These are phyloP conservation scores for Cyberlindnera xylosilytica DNA, from an alignment of 805 yeast genomes.

Conservation along the genomic window DNA sequence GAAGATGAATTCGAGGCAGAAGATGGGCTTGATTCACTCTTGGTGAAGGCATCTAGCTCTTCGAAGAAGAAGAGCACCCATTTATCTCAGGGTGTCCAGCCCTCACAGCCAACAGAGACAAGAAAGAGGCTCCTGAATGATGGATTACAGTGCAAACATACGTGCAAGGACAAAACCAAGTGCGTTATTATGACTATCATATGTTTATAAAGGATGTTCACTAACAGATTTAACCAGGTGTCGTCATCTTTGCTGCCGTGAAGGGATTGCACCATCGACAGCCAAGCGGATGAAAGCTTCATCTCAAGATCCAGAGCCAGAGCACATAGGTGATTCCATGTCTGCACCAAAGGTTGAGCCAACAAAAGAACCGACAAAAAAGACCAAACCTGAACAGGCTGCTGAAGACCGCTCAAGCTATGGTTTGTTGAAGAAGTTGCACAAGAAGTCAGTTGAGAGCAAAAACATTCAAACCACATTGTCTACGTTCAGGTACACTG, in stretches of 20 bases:
- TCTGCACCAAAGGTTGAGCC: too few species aligned
- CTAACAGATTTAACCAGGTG: too few species aligned
- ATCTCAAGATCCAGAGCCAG: background rate
- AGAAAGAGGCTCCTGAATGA: slow-evolving; percentile 30
- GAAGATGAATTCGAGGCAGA: slow-evolving; percentile 21
- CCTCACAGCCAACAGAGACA: too few species aligned
- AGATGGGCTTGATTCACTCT: slow-evolving; percentile 30
- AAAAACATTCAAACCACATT: background rate
- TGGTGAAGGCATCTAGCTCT: slow-evolving; percentile 20
- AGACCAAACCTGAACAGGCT: background rate
- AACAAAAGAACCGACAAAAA: too few species aligned
- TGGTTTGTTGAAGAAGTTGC: slow-evolving; percentile 11
- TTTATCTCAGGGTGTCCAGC: too few species aligned
- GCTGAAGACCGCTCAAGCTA: slow-evolving; percentile 3
- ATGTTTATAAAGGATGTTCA: too few species aligned
- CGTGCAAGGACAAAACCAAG: slow-evolving; percentile 36
- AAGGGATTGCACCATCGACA: slow-evolving; percentile 33
- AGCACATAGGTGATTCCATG: too few species aligned
- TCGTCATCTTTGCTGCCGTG: slow-evolving; percentile 47
- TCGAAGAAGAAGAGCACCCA: background rate
- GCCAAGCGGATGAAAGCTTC: slow-evolving; percentile 2
- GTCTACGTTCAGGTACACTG: background rate
- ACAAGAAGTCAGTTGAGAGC: slow-evolving; percentile 1
- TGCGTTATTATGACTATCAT: slow-evolving; percentile 9
- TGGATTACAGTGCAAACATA: slow-evolving; percentile 37